Evolutionary conservation across 78 protist genomes (phyloP).

Genomic region (Speleostelium caveatum): DNA sequence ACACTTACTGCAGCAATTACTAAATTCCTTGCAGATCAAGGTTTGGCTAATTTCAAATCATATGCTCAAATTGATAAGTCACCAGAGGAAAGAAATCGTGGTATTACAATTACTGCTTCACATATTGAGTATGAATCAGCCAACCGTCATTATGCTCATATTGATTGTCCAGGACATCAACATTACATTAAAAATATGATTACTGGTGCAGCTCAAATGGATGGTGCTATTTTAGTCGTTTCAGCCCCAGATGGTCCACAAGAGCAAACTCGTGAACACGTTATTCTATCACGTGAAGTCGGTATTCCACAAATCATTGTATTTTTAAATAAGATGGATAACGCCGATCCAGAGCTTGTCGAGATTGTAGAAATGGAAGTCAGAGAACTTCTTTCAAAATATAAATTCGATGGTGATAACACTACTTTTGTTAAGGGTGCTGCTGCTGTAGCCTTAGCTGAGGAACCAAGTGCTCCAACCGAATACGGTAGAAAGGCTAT

Average conservation of each 20-base stretch:
- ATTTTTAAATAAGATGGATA: constrained; percentile 93
- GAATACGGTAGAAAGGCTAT: constrained; percentile 84
- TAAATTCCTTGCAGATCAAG: constrained; percentile 78
- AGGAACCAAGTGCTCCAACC: constrained; percentile 25
- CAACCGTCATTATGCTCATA: constrained; percentile 96
- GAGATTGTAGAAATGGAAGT: constrained; percentile 97
- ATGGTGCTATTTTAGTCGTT: constrained; percentile 97
- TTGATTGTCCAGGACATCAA: constrained; percentile 98
- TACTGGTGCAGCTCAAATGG: constrained; percentile 97
- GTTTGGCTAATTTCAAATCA: constrained; percentile 84
- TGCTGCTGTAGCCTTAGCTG: constrained; percentile 76
- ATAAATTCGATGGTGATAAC: constrained; percentile 93
- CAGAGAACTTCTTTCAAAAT: constrained; percentile 86
- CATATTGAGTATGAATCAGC: constrained; percentile 95
- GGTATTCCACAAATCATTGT: constrained; percentile 93
- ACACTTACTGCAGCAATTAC: constrained; percentile 98
- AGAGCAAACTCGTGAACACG: constrained; percentile 98
- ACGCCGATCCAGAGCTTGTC: constrained; percentile 93
- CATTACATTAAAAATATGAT: constrained; percentile 98
- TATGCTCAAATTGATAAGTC: constrained; percentile 94
- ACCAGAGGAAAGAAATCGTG: constrained; percentile 95
- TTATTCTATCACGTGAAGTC: constrained; percentile 94
- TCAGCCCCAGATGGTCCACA: constrained; percentile 95
- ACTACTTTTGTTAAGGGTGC: constrained; percentile 80
- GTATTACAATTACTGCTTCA: constrained; percentile 97